These are phyloP conservation scores for Cyclocybe cylindracea DNA, from an alignment of 768 basidiomycete species.

Conservation along the genomic window DNA sequence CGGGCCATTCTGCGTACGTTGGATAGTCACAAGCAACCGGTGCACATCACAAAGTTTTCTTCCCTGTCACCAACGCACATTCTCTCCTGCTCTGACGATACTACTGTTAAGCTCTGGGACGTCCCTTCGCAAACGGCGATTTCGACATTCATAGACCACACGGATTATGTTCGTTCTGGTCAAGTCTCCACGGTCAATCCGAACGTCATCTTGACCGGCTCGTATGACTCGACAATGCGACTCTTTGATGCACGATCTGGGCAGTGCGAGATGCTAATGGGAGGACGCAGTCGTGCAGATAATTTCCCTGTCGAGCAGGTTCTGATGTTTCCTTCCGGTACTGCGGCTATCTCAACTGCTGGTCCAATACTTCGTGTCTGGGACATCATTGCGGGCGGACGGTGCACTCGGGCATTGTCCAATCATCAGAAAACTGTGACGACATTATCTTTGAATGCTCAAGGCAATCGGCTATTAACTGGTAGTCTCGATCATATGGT, in stretches of 20 bases:
- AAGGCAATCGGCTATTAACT: slow-evolving; percentile 77
- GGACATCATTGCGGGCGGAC: slow-evolving; percentile 91
- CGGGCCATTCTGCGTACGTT: slow-evolving; percentile 92
- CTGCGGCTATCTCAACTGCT: slow-evolving; percentile 80
- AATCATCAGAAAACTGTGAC: slow-evolving; percentile 99
- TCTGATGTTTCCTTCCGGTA: slow-evolving; percentile 88
- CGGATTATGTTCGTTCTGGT: slow-evolving; percentile 96
- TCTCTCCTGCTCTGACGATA: slow-evolving; percentile 95
- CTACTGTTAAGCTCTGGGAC: slow-evolving; percentile 93
- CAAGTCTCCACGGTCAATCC: slow-evolving; percentile 84
- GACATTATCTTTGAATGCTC: slow-evolving; percentile 77
- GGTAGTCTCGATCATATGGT: slow-evolving; percentile 97
- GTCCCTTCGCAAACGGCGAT: slow-evolving; percentile 84
- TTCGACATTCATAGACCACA: slow-evolving; percentile 80
- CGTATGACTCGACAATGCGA: slow-evolving; percentile 90
- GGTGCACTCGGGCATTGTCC: slow-evolving; percentile 87
- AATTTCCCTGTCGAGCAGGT: slow-evolving; percentile 87
- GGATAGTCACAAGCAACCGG: slow-evolving; percentile 93
- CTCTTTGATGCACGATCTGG: slow-evolving; percentile 88
- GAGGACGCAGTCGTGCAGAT: slow-evolving; percentile 27
- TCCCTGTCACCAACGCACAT: slow-evolving; percentile 77
- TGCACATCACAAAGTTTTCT: slow-evolving; percentile 94
- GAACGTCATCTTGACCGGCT: slow-evolving; percentile 85
- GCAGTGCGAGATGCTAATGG: slow-evolving; percentile 81
- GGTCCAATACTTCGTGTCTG: slow-evolving; percentile 93